Percentiles rank a stretch among this genome's conserved stretches.
Conservation (phyloP, 2,329 filamentous ascomycete genomes). For the Arthrinium phaeospermum region DNA sequence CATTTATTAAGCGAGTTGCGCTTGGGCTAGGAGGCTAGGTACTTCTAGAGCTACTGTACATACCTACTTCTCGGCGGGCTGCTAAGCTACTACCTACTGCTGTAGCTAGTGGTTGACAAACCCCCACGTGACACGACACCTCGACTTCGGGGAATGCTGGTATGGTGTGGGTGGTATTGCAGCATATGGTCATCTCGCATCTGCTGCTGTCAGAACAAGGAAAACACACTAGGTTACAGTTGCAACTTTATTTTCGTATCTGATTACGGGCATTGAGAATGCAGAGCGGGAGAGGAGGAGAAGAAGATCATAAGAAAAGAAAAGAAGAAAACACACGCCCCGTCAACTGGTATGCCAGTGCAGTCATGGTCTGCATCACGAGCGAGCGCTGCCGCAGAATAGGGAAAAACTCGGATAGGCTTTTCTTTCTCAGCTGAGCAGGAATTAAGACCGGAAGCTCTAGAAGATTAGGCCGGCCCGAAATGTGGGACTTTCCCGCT, state of each 20-base stretch:
- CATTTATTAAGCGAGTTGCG: background rate
- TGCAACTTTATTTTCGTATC: conserved; percentile 15
- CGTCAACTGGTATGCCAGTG: background rate
- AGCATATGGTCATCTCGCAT: conserved; percentile 15
- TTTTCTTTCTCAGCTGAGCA: background rate
- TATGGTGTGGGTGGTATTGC: conserved; percentile 14
- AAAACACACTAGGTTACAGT: conserved; percentile 6
- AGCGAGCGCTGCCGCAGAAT: background rate
- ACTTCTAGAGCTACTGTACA: no score
- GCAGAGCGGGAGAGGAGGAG: background rate
- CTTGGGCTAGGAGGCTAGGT: background rate
- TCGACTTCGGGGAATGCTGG: conserved; percentile 12
- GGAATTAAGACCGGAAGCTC: background rate
- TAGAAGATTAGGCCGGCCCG: background rate
- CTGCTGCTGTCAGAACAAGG: background rate
- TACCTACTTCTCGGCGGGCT: background rate
- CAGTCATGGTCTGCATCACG: background rate
- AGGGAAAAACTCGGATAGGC: background rate
- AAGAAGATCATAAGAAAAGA: background rate
- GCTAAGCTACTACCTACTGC: no score
- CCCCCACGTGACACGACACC: conserved; percentile 16
- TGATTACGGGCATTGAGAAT: background rate
- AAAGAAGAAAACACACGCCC: background rate
- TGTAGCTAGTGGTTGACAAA: background rate
- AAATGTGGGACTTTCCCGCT: conserved; percentile 6